phyloP scores from a whole-genome alignment of 1,284 basidiomycete genomes.

The Amylostereum chailletii region DNA sequence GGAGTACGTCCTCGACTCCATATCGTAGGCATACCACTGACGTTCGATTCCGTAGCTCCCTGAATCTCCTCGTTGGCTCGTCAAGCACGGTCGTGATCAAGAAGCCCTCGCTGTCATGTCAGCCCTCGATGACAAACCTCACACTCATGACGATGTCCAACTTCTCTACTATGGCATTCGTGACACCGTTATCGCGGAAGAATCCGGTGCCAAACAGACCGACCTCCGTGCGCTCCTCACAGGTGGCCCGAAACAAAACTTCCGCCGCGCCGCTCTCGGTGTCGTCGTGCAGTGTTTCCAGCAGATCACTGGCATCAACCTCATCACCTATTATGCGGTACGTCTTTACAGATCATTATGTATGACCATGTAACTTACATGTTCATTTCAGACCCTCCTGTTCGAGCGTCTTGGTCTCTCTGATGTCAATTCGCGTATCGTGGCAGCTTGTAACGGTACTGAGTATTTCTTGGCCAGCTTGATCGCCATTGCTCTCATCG shows the following conservation, averaged over 20 bases:
- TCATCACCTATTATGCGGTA: slow-evolving; percentile 54
- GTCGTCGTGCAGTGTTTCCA: slow-evolving; percentile 63
- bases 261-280: slow-evolving; percentile 49
- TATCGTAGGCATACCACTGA: background rate
- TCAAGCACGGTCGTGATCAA: slow-evolving; percentile 47
- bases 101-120: slow-evolving; percentile 60
- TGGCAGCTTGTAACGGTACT: slow-evolving; percentile 64
- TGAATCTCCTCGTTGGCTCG: slow-evolving; percentile 63
- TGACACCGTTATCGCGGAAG: slow-evolving; percentile 39
- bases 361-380: slow-evolving; percentile 2
- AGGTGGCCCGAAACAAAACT: slow-evolving; percentile 54
- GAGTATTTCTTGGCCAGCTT: slow-evolving; percentile 61
- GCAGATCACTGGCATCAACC: slow-evolving; percentile 58
- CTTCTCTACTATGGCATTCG: slow-evolving; percentile 47
- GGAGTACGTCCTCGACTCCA: slow-evolving; percentile 31
- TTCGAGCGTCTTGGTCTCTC: slow-evolving; percentile 54
- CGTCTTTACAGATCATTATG: slow-evolving; percentile 15
- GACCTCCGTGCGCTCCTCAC: slow-evolving; percentile 45
- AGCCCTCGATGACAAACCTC: slow-evolving; percentile 47
- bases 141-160: slow-evolving; percentile 42
- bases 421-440: slow-evolving; percentile 51
- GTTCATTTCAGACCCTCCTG: slow-evolving; percentile 35
- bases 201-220: slow-evolving; percentile 21
- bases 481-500: slow-evolving; percentile 49
- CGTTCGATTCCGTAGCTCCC: slow-evolving; percentile 35